These are phyloP conservation scores for Candida mattraensis DNA, from an alignment of 805 yeast species.

Conservation along the genomic window DNA sequence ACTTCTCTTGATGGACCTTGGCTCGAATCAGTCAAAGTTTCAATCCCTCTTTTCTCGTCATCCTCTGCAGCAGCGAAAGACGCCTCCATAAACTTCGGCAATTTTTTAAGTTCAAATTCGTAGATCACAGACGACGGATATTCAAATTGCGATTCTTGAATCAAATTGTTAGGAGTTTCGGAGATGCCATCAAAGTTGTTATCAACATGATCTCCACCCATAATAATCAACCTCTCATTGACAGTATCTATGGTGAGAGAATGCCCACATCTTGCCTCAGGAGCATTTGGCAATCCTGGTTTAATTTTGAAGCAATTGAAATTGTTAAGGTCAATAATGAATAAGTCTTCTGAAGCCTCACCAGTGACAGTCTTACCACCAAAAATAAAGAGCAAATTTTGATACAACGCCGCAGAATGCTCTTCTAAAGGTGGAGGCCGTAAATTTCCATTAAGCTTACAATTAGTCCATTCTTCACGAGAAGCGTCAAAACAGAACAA, in stretches of 20 bases:
- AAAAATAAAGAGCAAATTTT: constrained; percentile 75
- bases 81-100: constrained; percentile 30
- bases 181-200: constrained; percentile 38
- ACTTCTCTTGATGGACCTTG: no score
- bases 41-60: constrained; percentile 3
- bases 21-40: constrained; percentile 1
- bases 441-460: constrained; percentile 61
- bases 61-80: not conserved
- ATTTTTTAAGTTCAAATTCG: constrained; percentile 33
- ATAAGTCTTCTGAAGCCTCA: constrained; percentile 60
- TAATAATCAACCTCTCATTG: constrained; percentile 68
- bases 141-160: constrained; percentile 33
- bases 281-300: constrained; percentile 47
- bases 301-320: constrained; percentile 63
- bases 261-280: constrained; percentile 91
- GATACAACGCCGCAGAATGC: constrained; percentile 80
- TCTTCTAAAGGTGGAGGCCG: constrained; percentile 86
- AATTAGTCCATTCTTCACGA: constrained; percentile 65
- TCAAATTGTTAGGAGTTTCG: constrained; percentile 19
- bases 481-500: constrained; percentile 79
- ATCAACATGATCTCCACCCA: constrained; percentile 91
- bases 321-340: constrained; percentile 73
- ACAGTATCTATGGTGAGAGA: constrained; percentile 70
- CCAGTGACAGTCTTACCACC: constrained; percentile 89
- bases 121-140: constrained; percentile 36